Evolutionary conservation across 78 protist genomes (phyloP), one percentile per base, ranked within the genome.

Genomic region (Isochrysis galbana): DNA sequence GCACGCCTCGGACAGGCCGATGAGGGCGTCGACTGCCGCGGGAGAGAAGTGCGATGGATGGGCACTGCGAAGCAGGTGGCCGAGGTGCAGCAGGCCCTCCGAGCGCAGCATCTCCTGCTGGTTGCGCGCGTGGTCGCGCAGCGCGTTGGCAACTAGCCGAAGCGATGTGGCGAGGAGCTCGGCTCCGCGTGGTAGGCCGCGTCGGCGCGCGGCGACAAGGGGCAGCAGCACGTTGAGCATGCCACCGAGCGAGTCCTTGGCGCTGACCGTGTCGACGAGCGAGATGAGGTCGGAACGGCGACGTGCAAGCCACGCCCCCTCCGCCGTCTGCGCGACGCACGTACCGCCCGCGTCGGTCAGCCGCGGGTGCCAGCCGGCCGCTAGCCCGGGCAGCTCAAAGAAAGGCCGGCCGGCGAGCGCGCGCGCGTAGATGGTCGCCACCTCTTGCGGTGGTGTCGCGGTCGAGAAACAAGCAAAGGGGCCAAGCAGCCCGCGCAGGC

Each of bases 91-190:
- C 80, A 70, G 29, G 80, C 61, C 61, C 5, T 70, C 80, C 41
- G 80, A 70, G 80, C 80, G 80, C 17, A 70, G 80, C 80, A 70
- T 26, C 80, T 70, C 80, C 29, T 7, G 14, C 80, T 70, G 80
- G 80, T 70, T 70, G 80, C 80, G 80, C 41, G 41, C 41, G 22
- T 70, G 80, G 2, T 7, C 36, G 42, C 41, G 80, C 80, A 70
- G 80, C 42, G 22, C n/a, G 3, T 17, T 4, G 41, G 80, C 34
- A 21, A 70, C 19, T 23, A 70, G 41, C n/a, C 39, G 80, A 36
- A 70, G 39, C 17, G 39, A 1, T 19, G 11, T 4, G 39, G 80
- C 11, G 80, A 70, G 80, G 38, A 61, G n/a, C 11, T 61, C 72
- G 45, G 34, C 80, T 36, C 80, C 80, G 22, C 41, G 21, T 21